Conservation (phyloP, 164 flowering plant species). For the Macadamia integrifolia region DNA sequence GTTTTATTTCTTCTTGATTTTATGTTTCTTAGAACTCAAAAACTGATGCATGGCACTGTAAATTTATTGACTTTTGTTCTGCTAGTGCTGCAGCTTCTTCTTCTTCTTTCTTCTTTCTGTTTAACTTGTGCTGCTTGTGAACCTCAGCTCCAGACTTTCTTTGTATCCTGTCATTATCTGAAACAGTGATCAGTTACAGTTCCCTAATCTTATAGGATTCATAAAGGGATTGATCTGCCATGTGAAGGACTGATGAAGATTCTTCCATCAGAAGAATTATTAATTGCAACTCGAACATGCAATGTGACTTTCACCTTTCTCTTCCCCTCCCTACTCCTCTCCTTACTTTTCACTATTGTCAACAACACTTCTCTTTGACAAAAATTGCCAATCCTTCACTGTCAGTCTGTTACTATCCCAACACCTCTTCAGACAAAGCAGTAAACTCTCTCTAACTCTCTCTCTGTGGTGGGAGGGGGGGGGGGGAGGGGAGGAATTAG, state of each 20-base stretch:
- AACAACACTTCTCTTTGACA: background rate
- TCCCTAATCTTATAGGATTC: slow-evolving; percentile 15
- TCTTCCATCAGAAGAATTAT: slow-evolving; percentile 8
- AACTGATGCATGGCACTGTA: slow-evolving; percentile 1
- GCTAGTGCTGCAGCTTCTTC: background rate
- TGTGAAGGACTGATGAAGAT: slow-evolving; percentile 8
- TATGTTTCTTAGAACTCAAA: too few species aligned
- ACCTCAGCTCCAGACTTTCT: slow-evolving; percentile 6
- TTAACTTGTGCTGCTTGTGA: background rate
- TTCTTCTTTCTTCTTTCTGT: background rate
- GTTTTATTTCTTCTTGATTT: too few species aligned
- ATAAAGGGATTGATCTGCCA: slow-evolving; percentile 14
- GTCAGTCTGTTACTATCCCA: background rate
- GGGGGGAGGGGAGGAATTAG: too few species aligned
- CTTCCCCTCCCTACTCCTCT: background rate
- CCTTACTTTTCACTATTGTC: background rate
- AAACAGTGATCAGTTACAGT: slow-evolving; percentile 15
- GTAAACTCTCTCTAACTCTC: background rate
- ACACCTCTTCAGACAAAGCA: background rate
- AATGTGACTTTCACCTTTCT: slow-evolving; percentile 4
- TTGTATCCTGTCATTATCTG: background rate
- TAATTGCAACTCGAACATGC: background rate
- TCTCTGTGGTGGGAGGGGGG: too few species aligned
- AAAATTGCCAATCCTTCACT: background rate
- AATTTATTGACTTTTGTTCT: slow-evolving; percentile 1